Base-by-base conservation (phyloP, 2,329 filamentous ascomycete genomes). In the Helotiales sp. region DNA sequence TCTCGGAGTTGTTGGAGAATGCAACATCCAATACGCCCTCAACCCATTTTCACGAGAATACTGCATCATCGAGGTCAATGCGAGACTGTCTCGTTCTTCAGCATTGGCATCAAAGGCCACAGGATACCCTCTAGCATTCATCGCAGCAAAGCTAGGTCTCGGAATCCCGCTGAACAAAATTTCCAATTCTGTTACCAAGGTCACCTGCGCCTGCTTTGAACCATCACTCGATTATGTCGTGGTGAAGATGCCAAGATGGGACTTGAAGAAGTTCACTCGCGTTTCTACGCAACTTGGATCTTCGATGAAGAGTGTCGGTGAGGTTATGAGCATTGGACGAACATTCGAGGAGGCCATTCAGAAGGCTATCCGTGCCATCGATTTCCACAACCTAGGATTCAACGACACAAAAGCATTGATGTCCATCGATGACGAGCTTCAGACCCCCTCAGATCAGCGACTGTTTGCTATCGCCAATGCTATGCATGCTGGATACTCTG, bases 1-100 rank as follows among this genome's bases (percentile, higher is more conserved):
- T 74, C 85, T 99, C 24, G 95, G 95, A 50, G 95, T 99, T 57
- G 93, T 99, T 49, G 95, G 95, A 73, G 95, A 99, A 77, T 99
- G 95, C 78, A 99, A 99, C 76, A 97, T 99, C 62, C 95, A 99
- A 74, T 99, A 98, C 70, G 95, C 95, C 4, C 79, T 99, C 54
- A 97, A 99, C 77, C 95, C 95, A 2, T 91, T 93, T 74, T 97
- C 93, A 0, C 87, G 84, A 72, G 95, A 99, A 72, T 99, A 97
- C 79, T 97, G 95, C 81, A 97, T 99, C 66, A 99, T 99, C 71
- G 95, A 99, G 75, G 95, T 99, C 78, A 99, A 99, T 70, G 95
- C 93, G 49, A 89, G 93, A 82, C 80, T 99, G 58, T 99, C 93
- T 51, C 84, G 95, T 76, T 99, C 93, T 49, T 99, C 93, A 10